Percentiles rank a stretch among this genome's conserved stretches.
Conservation (phyloP, 2,329 filamentous ascomycete genomes). For the Zopfia rhizophila region DNA sequence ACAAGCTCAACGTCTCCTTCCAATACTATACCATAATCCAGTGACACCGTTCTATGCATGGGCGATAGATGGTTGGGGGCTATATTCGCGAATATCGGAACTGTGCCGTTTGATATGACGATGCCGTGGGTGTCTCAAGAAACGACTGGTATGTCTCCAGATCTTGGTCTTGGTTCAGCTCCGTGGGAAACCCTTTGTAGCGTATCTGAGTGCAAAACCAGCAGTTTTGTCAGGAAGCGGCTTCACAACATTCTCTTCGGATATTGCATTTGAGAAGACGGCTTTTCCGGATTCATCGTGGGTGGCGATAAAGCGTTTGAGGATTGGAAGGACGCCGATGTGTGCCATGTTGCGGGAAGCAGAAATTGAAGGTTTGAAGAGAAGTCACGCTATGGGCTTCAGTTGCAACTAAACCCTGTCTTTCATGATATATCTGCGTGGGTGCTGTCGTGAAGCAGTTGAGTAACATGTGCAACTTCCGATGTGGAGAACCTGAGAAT, state of each 20-base stretch:
- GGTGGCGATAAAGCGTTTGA: conserved; percentile 50
- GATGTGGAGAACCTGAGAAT: no score
- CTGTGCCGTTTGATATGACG: conserved; percentile 57
- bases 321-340: conserved; percentile 32
- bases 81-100: conserved; percentile 53
- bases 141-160: conserved; percentile 57
- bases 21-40: conserved; percentile 53
- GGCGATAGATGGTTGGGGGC: conserved; percentile 39
- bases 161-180: conserved; percentile 59
- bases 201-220: conserved; percentile 60
- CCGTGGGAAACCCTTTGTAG: conserved; percentile 59
- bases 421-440: no score
- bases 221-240: conserved; percentile 35
- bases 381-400: no score
- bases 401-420: no score
- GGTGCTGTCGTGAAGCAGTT: no score
- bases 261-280: conserved; percentile 41
- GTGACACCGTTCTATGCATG: conserved; percentile 52
- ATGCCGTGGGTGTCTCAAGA: conserved; percentile 60
- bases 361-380: no score
- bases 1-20: conserved; percentile 51
- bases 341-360: conserved; percentile 5
- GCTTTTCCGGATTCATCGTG: conserved; percentile 46
- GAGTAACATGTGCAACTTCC: no score
- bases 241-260: conserved; percentile 33